These are phyloP conservation scores for Linderina pennispora DNA, from an alignment of 192 early-diverging fungal genomes.

Conservation along the genomic window DNA sequence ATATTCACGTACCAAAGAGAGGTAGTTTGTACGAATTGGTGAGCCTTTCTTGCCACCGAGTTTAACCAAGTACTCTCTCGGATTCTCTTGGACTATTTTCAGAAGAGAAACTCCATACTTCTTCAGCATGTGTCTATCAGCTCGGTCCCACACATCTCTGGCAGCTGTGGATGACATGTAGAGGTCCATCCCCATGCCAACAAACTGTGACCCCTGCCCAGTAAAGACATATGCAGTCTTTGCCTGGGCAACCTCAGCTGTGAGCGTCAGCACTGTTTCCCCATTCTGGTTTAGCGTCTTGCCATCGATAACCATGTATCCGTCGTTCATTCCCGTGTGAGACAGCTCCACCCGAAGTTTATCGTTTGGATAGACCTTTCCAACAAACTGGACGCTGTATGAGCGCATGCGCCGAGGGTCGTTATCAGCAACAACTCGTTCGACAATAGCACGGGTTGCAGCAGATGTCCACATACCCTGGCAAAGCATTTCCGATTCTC, in stretches of 20 bases:
- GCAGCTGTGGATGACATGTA: slow-evolving; percentile 77
- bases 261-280: slow-evolving; percentile 63
- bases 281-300: slow-evolving; percentile 71
- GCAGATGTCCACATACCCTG: slow-evolving; percentile 97
- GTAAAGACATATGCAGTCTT: slow-evolving; percentile 89
- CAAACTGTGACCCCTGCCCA: slow-evolving; percentile 92
- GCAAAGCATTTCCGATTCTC: slow-evolving; percentile 83
- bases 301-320: slow-evolving; percentile 87
- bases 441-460: slow-evolving; percentile 83
- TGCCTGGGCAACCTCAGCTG: slow-evolving; percentile 86
- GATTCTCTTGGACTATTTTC: slow-evolving; percentile 85
- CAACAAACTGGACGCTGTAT: slow-evolving; percentile 74
- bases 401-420: slow-evolving; percentile 72
- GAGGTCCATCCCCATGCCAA: slow-evolving; percentile 93
- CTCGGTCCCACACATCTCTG: slow-evolving; percentile 83
- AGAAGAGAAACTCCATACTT: slow-evolving; percentile 85
- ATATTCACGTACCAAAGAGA: no score
- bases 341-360: slow-evolving; percentile 72
- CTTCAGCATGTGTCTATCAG: slow-evolving; percentile 72
- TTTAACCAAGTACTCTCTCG: slow-evolving; percentile 54
- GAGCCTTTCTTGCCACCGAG: slow-evolving; percentile 82
- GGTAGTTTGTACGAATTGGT: no score
- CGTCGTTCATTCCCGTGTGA: slow-evolving; percentile 92
- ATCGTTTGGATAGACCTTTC: slow-evolving; percentile 86
- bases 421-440: slow-evolving; percentile 81